phyloP scores from a whole-genome alignment of 192 early-diverging fungal species.

The Coemansia sp. region DNA sequence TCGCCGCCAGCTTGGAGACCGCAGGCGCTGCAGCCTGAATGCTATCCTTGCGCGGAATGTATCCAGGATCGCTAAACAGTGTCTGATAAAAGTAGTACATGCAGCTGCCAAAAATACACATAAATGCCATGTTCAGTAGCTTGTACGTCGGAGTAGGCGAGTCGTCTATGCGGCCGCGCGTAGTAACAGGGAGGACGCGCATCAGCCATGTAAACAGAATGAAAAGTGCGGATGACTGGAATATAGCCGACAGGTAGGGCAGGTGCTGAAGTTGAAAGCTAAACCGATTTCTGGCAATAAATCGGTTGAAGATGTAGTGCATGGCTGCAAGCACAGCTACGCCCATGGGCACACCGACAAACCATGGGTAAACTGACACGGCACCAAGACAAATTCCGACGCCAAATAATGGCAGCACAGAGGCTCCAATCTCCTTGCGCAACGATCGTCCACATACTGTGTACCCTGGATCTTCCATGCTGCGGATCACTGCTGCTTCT shows the following conservation, averaged over 20 bases:
- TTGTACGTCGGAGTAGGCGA: constrained; percentile 23
- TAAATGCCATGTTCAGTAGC: constrained; percentile 63
- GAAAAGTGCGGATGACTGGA: constrained; percentile 81
- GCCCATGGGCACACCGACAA: constrained; percentile 66
- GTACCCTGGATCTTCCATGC: constrained; percentile 19
- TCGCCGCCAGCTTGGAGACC: constrained; percentile 60
- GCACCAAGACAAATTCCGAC: constrained; percentile 59
- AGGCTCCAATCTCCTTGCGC: constrained; percentile 64
- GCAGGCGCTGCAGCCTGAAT: constrained; percentile 33
- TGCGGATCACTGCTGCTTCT: constrained; percentile 20
- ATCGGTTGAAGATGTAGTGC: constrained; percentile 59
- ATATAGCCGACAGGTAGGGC: constrained; percentile 82
- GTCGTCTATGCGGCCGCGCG: constrained; percentile 28
- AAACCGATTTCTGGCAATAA: constrained; percentile 54
- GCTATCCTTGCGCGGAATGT: constrained; percentile 57
- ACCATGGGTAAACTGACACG: constrained; percentile 71
- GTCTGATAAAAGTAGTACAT: constrained; percentile 78
- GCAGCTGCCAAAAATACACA: constrained; percentile 57
- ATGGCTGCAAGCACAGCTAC: constrained; percentile 54
- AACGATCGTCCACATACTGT: constrained; percentile 23
- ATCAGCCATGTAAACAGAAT: constrained; percentile 63
- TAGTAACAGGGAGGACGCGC: constrained; percentile 65
- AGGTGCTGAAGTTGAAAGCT: constrained; percentile 64
- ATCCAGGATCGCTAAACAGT: constrained; percentile 76
- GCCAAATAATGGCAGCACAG: constrained; percentile 64